phyloP scores from a whole-genome alignment of 257 asterid species.

The Thymus quinquecostatus region DNA sequence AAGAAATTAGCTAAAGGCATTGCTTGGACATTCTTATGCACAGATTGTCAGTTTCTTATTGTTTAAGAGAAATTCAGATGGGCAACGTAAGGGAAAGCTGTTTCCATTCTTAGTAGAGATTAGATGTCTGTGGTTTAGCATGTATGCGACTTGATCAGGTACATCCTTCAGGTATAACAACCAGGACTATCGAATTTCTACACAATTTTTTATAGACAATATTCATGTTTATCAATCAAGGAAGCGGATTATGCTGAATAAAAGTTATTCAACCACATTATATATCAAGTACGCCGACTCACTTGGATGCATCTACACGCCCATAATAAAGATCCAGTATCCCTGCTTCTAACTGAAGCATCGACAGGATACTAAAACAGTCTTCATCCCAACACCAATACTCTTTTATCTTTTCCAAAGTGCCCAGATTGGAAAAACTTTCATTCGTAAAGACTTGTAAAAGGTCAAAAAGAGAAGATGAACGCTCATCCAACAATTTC shows the following conservation, averaged over 20 bases:
- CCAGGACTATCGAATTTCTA: not conserved
- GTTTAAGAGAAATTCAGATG: conserved; percentile 7
- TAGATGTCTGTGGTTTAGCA: not conserved
- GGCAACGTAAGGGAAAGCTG: not conserved
- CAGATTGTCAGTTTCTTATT: too few species aligned
- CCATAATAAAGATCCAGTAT: conserved; percentile 78
- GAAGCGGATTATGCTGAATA: conserved; percentile 14
- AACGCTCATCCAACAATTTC: conserved; percentile 75
- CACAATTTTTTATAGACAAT: not conserved
- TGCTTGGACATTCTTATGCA: not conserved
- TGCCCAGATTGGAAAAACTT: conserved; percentile 58
- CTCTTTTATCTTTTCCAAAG: conserved; percentile 57
- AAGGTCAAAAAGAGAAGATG: conserved; percentile 80
- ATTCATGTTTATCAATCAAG: not conserved
- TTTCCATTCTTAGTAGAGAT: conserved; percentile 4
- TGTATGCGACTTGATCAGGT: not conserved
- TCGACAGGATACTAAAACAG: conserved; percentile 52
- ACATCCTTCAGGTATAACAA: not conserved
- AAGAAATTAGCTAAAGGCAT: not conserved
- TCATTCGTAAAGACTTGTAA: conserved; percentile 69
- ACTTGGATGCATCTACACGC: conserved; percentile 84
- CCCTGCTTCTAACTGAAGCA: conserved; percentile 84
- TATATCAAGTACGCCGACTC: conserved; percentile 36
- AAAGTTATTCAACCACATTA: not conserved
- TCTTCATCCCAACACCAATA: conserved; percentile 55